phyloP scores from a whole-genome alignment of 2,329 filamentous ascomycete species.

The Ascochyta viciae-villosae region DNA sequence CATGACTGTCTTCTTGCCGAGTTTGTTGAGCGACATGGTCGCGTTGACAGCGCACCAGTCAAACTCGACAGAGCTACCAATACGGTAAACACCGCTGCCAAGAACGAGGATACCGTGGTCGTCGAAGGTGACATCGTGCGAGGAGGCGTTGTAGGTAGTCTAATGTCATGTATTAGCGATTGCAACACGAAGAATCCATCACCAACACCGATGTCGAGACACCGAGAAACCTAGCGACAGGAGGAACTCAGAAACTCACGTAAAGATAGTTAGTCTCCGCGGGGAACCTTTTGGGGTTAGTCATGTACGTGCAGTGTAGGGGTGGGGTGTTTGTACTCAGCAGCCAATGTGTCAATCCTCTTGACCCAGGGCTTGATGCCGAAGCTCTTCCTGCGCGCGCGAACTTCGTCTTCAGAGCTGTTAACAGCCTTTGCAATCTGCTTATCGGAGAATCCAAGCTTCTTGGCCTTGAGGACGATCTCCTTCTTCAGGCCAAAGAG shows the following conservation, averaged over 20 bases:
- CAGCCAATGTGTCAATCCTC: conserved; percentile 96
- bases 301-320: background rate
- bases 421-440: conserved; percentile 90
- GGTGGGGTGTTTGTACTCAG: conserved; percentile 65
- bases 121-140: conserved; percentile 92
- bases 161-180: conserved; percentile 63
- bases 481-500: conserved; percentile 88
- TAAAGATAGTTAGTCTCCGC: conserved; percentile 77
- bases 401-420: conserved; percentile 87
- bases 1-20: conserved; percentile 98
- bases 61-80: conserved; percentile 97
- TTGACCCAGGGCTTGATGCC: conserved; percentile 96
- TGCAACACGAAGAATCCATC: background rate
- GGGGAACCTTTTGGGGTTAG: conserved; percentile 51
- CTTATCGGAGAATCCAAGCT: conserved; percentile 95
- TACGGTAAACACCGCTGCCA: conserved; percentile 95
- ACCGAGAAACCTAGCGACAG: no score
- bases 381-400: conserved; percentile 82
- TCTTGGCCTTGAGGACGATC: conserved; percentile 89
- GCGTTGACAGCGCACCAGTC: conserved; percentile 98
- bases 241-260: background rate
- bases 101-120: conserved; percentile 90
- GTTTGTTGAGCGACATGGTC: conserved; percentile 78
- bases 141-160: conserved; percentile 95
- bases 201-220: no score